Base-by-base conservation (phyloP, 2,329 filamentous ascomycete genomes). In the Aaosphaeria pasadenensis region DNA sequence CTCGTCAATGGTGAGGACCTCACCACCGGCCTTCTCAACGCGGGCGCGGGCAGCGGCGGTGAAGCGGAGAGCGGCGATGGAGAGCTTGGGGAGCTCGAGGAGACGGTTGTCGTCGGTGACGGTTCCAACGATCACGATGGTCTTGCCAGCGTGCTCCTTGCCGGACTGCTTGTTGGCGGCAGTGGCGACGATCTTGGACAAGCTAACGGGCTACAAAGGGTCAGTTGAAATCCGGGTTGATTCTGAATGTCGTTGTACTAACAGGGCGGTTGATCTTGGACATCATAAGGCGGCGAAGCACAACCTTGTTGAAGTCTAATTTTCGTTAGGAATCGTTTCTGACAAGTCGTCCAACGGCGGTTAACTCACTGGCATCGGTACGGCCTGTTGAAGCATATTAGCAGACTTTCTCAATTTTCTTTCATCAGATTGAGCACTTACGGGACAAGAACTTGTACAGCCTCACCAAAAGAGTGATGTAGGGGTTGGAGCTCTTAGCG, bases 261-360 rank as follows among this genome's bases (percentile, higher is more conserved):
- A 67, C 64, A 69, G 71, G 71, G 67, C 91, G 88, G 88, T 97
- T 97, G 80, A 95, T 96, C 79, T 91, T 90, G 76, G 91, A 96
- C 89, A 94, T 96, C 74, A 96, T 96, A 55, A 99, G 88, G 71
- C 94, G 89, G 76, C 92, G 91, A 70, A 99, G 89, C 73, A 99
- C 85, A 70, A 94, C 89, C 84, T 96, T 95, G 88, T 99, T 99
- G 89, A 99, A 99, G 80, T 84, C 17, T 24, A 24, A 24, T 24
- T 24, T 24, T 24, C 17, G 17, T 24, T 24, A 24, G 17, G 17
- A 24, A 24, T 24, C 17, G 17, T 24, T 24, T 24, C 17, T 24
- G 17, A 24, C 17, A 24, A 24, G 17, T 24, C 17, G 3, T 24
- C 17, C 17, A 3, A 24, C 17, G 17, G 17, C 17, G 17, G 17